These are phyloP conservation scores for Lichina pygmaea DNA, from an alignment of 495 filamentous ascomycete species.

Conservation along the genomic window DNA sequence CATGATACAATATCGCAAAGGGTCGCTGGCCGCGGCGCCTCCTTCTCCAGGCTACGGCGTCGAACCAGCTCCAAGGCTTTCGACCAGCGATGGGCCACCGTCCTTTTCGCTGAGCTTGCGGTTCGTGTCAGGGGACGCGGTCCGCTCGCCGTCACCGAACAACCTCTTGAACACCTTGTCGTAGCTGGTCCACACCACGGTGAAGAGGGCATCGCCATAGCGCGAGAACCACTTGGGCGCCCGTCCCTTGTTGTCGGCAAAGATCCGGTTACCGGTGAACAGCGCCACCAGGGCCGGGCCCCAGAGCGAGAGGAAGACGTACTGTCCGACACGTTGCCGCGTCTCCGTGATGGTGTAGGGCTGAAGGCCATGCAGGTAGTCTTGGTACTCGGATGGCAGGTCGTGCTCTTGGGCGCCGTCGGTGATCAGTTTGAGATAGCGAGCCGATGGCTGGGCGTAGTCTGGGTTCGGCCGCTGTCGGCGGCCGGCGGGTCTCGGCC, in stretches of 20 bases:
- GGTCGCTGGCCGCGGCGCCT: no score
- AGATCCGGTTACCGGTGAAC: slow-evolving; percentile 17
- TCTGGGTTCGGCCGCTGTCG: slow-evolving; percentile 27
- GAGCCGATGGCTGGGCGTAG: slow-evolving; percentile 56
- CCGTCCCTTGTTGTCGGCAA: slow-evolving; percentile 35
- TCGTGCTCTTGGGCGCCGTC: slow-evolving; percentile 52
- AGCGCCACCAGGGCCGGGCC: slow-evolving; percentile 25
- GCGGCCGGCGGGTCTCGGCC: slow-evolving; percentile 1
- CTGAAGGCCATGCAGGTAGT: slow-evolving; percentile 34
- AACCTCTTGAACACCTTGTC: slow-evolving; percentile 34
- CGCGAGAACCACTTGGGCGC: slow-evolving; percentile 37
- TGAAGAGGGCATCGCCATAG: slow-evolving; percentile 20
- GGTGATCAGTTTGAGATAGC: slow-evolving; percentile 55
- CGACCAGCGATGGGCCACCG: background rate
- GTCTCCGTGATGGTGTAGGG: slow-evolving; percentile 40
- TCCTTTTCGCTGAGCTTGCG: background rate
- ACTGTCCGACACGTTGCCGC: slow-evolving; percentile 35
- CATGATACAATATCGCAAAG: no score
- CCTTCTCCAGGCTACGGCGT: no score
- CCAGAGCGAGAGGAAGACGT: slow-evolving; percentile 32
- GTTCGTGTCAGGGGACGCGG: slow-evolving; percentile 10
- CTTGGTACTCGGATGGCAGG: slow-evolving; percentile 45
- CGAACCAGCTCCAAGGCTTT: no score
- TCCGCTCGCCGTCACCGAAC: slow-evolving; percentile 82
- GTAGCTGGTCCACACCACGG: slow-evolving; percentile 43